Evolutionary conservation across 345 rosid genomes (phyloP).

Genomic region (Gossypium thurberi): DNA sequence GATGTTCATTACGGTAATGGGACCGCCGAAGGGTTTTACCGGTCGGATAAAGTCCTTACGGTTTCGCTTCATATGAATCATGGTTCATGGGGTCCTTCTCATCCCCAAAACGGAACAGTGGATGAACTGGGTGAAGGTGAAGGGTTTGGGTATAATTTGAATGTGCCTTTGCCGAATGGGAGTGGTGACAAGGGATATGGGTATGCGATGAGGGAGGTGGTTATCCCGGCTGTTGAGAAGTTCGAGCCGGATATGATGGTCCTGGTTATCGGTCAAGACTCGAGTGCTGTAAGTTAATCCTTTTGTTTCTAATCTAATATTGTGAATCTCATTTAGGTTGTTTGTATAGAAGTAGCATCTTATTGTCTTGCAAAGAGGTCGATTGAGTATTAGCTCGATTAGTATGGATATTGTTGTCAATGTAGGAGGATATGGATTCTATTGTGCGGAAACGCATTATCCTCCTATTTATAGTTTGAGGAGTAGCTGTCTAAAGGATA

Average conservation of each 20-base stretch:
- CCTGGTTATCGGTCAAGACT: slow-evolving; percentile 79
- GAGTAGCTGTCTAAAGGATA: too few species aligned
- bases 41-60: slow-evolving; percentile 56
- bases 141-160: slow-evolving; percentile 77
- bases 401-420: fast-evolving
- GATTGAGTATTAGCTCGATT: too few species aligned
- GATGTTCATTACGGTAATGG: slow-evolving; percentile 95
- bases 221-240: slow-evolving; percentile 52
- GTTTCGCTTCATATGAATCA: slow-evolving; percentile 92
- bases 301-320: not conserved
- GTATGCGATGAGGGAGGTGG: slow-evolving; percentile 56
- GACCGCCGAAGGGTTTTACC: slow-evolving; percentile 77
- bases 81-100: slow-evolving; percentile 96
- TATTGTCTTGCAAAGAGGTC: too few species aligned
- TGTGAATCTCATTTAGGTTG: too few species aligned
- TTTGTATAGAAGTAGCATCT: too few species aligned
- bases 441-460: too few species aligned
- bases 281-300: slow-evolving; percentile 75
- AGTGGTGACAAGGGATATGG: slow-evolving; percentile 72
- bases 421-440: too few species aligned
- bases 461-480: too few species aligned
- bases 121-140: slow-evolving; percentile 75
- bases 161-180: slow-evolving; percentile 87
- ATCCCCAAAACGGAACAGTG: slow-evolving; percentile 63
- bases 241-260: slow-evolving; percentile 67